Base-by-base conservation (phyloP, 2,329 filamentous ascomycete species). In the Corynespora cassiicola region DNA sequence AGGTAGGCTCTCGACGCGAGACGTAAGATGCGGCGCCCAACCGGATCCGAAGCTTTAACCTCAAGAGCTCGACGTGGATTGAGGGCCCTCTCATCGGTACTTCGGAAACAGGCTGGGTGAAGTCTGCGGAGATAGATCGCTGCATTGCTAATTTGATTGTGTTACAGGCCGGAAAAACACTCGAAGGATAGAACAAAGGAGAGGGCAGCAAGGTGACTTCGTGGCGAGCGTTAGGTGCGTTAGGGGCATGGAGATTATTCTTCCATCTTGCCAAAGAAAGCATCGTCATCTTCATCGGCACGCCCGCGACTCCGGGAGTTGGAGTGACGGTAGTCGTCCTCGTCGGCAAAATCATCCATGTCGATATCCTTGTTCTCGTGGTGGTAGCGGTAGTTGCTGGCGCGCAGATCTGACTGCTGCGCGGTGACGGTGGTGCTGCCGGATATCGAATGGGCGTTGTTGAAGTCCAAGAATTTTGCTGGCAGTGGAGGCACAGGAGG, bases 241-340 rank as follows among this genome's bases (percentile, higher is more conserved):
- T 8, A 24, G 27, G 17, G 33, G 10, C 16, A 35, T 25, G 31
- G 30, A 20, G 15, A 10, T 42, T 58, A 69, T 47, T 95, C 90
- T 72, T 99, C 94, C 92, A 97, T 97, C 54, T 84, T 83, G 40
- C 91, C 91, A 75, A 99, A 99, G 58, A 97, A 87, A 63, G 91
- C 91, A 52, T 96, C 91, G 53, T 97, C 92, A 48, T 95, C 90
- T 56, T 96, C 91, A 56, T 95, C 88, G 67, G 84, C 86, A 47
- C 86, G 63, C 33, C 81, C 80, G 38, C 81, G 79, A 42, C 62
- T 63, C 46, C 58, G 61, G 30, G 62, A 61, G 38, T 65, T 55
- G 50, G 63, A 55, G 31, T 61, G 61, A 35, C 72, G 76, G 58
- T 84, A 83, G 46, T 87, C 84, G 45, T 87, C 84, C 37, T 89